Percentiles rank a stretch among this genome's conserved stretches.
These are phyloP conservation scores for Phoma herbarum DNA, from an alignment of 2,329 filamentous ascomycete genomes.

Conservation along the genomic window DNA sequence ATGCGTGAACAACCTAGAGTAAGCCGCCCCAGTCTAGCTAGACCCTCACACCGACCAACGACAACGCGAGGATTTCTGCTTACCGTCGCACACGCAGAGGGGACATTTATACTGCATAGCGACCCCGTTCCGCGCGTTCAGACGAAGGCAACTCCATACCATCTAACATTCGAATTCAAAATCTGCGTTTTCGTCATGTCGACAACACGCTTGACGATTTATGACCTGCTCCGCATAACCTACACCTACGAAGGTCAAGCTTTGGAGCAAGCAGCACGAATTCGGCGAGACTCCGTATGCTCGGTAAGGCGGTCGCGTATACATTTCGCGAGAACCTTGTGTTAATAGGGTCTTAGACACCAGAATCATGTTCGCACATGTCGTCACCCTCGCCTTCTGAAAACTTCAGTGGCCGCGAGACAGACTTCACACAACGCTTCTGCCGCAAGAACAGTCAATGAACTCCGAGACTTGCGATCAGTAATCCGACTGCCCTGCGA, in stretches of 20 bases:
- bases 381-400: constrained; percentile 21
- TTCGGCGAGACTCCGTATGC: constrained; percentile 34
- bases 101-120: constrained; percentile 19
- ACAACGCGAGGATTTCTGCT: constrained; percentile 33
- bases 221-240: constrained; percentile 48
- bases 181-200: constrained; percentile 32
- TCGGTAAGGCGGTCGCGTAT: constrained; percentile 29
- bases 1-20: constrained; percentile 10
- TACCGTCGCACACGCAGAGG: constrained; percentile 11
- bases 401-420: constrained; percentile 34
- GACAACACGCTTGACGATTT: constrained; percentile 41
- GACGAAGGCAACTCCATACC: background rate
- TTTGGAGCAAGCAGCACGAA: constrained; percentile 29
- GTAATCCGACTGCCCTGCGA: too few relatives aligned
- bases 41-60: constrained; percentile 25
- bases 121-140: background rate
- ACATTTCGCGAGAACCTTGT: background rate
- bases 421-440: constrained; percentile 42
- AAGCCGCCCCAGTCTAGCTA: constrained; percentile 17
- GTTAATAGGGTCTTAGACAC: constrained; percentile 32
- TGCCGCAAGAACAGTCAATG: constrained; percentile 26
- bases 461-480: background rate
- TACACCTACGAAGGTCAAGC: constrained; percentile 45
- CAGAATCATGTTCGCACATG: constrained; percentile 36
- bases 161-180: background rate